Percentiles rank a stretch among this genome's conserved stretches.
phyloP scores from a whole-genome alignment of 768 basidiomycete species.

The Trametes coccinea region DNA sequence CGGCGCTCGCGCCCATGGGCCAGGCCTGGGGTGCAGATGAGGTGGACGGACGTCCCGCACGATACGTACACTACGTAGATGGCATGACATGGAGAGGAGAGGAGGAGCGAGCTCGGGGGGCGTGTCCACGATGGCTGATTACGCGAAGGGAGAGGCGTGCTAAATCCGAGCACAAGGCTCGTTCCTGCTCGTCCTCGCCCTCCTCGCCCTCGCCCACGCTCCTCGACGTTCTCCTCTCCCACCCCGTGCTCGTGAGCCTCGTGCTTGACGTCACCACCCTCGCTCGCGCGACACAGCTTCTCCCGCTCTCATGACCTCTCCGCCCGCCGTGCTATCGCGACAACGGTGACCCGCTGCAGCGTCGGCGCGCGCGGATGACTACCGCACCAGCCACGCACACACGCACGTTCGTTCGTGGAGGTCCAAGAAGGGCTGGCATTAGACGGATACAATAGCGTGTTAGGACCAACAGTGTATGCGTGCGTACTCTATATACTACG shows the following conservation, averaged over 20 bases:
- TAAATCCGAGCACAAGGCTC: not conserved
- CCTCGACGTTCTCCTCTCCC: not conserved
- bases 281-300: not conserved
- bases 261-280: not conserved
- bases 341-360: not conserved
- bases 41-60: too few species aligned
- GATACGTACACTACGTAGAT: too few species aligned
- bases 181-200: not conserved
- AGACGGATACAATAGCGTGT: conserved; percentile 15
- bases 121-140: not conserved
- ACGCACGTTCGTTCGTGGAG: not conserved
- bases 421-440: conserved; percentile 7
- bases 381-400: not conserved
- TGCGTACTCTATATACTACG: conserved; percentile 22
- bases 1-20: not conserved
- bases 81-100: too few species aligned
- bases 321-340: not conserved
- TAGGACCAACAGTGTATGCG: conserved; percentile 14
- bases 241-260: not conserved
- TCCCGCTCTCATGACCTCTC: conserved; percentile 8
- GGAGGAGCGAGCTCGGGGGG: not conserved
- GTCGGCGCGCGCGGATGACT: too few species aligned
- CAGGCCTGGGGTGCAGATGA: too few species aligned
- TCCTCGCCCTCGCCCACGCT: not conserved
- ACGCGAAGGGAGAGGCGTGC: not conserved